Base-by-base conservation (phyloP, 495 filamentous ascomycete species). In the Patellaria atrata region DNA sequence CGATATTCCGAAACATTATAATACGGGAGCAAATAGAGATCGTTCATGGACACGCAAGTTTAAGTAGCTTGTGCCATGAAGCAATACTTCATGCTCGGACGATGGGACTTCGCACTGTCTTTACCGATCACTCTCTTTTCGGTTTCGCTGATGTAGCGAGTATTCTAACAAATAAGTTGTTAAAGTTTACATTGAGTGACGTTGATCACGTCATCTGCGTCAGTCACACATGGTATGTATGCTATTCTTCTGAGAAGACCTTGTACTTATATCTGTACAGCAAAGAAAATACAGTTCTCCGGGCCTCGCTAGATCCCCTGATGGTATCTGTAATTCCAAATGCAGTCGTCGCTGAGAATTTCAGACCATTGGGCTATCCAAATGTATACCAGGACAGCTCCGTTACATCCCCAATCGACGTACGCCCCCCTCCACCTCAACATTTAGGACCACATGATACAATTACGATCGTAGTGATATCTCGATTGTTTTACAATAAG, bases 281-380 rank as follows among this genome's bases (percentile, higher is more conserved):
- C 62, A 96, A 97, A 58, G 89, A 97, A 50, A 97, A 97, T 53
- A 97, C 89, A 1, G 89, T 96, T 20, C 74, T 97, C 12, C 71
- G 89, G 46, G 89, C 89, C 25, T 91, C 86, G 0, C 69, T 97
- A 9, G 91, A 97, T 54, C 91, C 89, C 5, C 60, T 92, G 6
- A 94, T 92, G 78, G 89, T 96, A 21, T 94, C 85, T 0, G 89
- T 92, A 13, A 96, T 97, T 32, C 89, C 89, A 12, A 97, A 97
- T 51, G 89, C 89, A 3, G 80, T 97, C 2, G 89, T 97, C 10
- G 84, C 91, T 22, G 86, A 94, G 43, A 92, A 94, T 57, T 97
- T 96, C 53, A 70, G 73, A 19, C 89, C 89, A 0, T 56, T 77
- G 1, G 40, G 49, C 7, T 24, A 41, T 21, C 35, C 39, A 18